Conservation (phyloP, 73 alveolate species). For the Paramecium bursaria region DNA sequence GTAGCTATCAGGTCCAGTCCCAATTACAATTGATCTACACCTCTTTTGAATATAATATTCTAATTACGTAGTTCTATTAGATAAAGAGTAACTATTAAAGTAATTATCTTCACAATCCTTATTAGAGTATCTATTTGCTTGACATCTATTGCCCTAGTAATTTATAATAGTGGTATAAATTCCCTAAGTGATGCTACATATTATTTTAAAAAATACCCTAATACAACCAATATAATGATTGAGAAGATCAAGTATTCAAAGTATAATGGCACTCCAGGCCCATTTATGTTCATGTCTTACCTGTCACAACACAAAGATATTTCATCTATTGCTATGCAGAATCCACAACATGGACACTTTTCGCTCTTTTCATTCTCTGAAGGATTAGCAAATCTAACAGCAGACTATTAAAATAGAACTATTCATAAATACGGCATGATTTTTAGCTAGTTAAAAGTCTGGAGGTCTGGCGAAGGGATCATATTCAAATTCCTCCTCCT, state of each 20-base stretch:
- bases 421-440: constrained; percentile 3
- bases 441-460: constrained; percentile 24
- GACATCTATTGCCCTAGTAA: constrained; percentile 11
- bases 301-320: background rate
- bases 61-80: constrained; percentile 16
- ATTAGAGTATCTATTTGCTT: background rate
- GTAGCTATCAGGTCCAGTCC: background rate
- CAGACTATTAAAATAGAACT: background rate
- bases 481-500: too few species aligned
- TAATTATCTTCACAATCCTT: background rate
- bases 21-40: background rate
- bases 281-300: constrained; percentile 13
- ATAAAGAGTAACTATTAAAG: constrained; percentile 19
- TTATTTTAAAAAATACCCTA: background rate
- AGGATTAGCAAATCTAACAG: background rate
- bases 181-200: constrained; percentile 10
- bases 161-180: constrained; percentile 4
- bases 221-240: background rate
- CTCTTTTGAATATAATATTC: background rate
- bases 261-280: constrained; percentile 49
- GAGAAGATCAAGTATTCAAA: constrained; percentile 23
- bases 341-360: constrained; percentile 49
- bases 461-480: background rate
- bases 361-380: background rate
- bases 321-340: background rate